Percentiles rank a stretch among this genome's conserved stretches.
Conservation (phyloP, 768 basidiomycete species). For the Cyathus striatus region DNA sequence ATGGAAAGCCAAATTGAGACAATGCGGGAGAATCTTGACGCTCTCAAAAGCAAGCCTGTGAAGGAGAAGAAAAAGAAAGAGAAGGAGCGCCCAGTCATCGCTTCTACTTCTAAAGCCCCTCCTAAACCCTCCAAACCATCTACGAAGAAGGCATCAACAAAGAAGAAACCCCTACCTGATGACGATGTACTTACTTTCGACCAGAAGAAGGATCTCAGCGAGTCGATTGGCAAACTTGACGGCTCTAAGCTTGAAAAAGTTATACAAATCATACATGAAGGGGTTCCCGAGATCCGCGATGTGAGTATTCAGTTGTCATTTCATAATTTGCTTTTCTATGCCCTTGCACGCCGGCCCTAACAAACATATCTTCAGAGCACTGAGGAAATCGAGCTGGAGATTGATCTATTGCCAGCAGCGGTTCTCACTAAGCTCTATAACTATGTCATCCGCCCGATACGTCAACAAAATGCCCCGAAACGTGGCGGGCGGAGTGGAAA, state of each 20-base stretch:
- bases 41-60: constrained; percentile 55
- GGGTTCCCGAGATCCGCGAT: constrained; percentile 88
- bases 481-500: constrained; percentile 65
- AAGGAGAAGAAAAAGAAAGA: constrained; percentile 76
- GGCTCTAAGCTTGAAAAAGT: constrained; percentile 82
- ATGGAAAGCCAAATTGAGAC: constrained; percentile 83
- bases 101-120: constrained; percentile 61
- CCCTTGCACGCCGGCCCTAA: constrained; percentile 5
- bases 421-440: constrained; percentile 95
- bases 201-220: constrained; percentile 97
- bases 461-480: constrained; percentile 53
- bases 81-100: constrained; percentile 42
- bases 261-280: constrained; percentile 92
- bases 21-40: constrained; percentile 65
- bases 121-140: constrained; percentile 44
- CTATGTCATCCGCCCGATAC: constrained; percentile 75
- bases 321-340: constrained; percentile 3
- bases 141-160: constrained; percentile 44
- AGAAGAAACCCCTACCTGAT: constrained; percentile 64
- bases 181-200: constrained; percentile 88
- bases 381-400: constrained; percentile 98
- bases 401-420: constrained; percentile 80
- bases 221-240: constrained; percentile 85
- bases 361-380: constrained; percentile 55
- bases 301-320: constrained; percentile 41